Conservation (phyloP, 306 rosid genomes). For the Glycine latifolia region DNA sequence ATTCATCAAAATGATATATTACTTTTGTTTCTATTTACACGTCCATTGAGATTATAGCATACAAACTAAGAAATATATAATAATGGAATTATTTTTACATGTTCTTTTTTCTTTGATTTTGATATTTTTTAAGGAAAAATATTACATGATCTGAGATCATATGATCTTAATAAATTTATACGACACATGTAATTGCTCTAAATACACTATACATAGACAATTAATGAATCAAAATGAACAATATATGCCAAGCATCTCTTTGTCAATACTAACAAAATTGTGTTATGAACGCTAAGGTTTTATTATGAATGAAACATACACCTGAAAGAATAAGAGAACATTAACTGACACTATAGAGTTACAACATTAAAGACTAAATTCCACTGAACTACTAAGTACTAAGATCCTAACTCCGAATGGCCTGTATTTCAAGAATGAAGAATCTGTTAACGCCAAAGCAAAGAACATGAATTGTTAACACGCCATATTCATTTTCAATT, state of each 20-base stretch:
- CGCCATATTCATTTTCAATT: constrained; percentile 44
- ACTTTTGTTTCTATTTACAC: no score
- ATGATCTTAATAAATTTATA: no score
- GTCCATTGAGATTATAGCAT: no score
- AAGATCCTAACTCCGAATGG: constrained; percentile 36
- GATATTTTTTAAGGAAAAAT: no score
- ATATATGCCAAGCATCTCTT: neutral
- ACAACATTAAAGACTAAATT: constrained; percentile 38
- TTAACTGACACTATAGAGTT: constrained; percentile 15
- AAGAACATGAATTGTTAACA: constrained; percentile 38
- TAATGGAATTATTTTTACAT: no score
- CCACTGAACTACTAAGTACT: neutral
- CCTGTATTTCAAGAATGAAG: constrained; percentile 12
- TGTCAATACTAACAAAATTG: constrained; percentile 1
- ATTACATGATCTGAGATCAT: no score
- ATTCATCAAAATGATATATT: neutral
- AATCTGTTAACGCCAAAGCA: constrained; percentile 34
- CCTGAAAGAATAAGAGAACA: constrained; percentile 8
- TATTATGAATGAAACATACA: constrained; percentile 30
- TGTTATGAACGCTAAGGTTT: neutral
- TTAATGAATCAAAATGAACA: neutral
- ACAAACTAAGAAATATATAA: no score
- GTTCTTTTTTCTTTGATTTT: no score
- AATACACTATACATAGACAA: neutral
- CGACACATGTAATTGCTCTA: neutral